A percentile compares a stretch with the other conserved stretches of the same genome.
phyloP scores from a whole-genome alignment of 2,329 filamentous ascomycete species.

The Calonectria pseudoreteaudii region DNA sequence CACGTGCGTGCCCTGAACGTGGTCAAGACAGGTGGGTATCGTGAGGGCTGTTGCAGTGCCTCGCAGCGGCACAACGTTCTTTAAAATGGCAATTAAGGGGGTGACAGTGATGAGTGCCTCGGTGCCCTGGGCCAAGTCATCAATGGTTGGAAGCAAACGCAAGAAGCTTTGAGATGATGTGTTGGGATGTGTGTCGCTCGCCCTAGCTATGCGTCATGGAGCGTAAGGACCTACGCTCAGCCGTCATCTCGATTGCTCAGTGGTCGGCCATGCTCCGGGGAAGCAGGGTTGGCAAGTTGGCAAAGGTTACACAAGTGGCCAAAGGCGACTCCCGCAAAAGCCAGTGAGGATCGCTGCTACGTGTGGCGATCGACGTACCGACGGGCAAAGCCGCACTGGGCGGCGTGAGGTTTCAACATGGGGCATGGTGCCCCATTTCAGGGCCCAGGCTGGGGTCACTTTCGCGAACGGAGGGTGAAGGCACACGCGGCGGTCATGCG shows the following conservation, averaged over 20 bases:
- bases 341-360: slow-evolving; percentile 18
- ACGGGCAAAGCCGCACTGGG: slow-evolving; percentile 17
- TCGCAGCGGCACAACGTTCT: not conserved
- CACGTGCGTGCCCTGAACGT: not conserved
- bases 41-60: not conserved
- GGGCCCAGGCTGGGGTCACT: not conserved
- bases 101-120: not conserved
- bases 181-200: not conserved
- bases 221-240: slow-evolving; percentile 2
- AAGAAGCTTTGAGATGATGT: slow-evolving; percentile 10
- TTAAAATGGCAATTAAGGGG: not conserved
- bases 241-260: not conserved
- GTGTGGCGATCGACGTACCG: slow-evolving; percentile 21
- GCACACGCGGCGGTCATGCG: not conserved
- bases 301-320: slow-evolving; percentile 14
- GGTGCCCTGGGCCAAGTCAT: not conserved
- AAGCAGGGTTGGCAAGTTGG: slow-evolving; percentile 12
- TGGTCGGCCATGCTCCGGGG: slow-evolving; percentile 4
- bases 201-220: slow-evolving; percentile 19
- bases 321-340: slow-evolving; percentile 9
- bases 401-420: slow-evolving; percentile 15
- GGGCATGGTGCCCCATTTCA: not conserved
- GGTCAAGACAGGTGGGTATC: not conserved
- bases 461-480: not conserved
- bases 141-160: slow-evolving; percentile 4